Evolutionary conservation across 306 rosid genomes (phyloP), one percentile per base, ranked within the genome.

Genomic region (Fagus crenata): DNA sequence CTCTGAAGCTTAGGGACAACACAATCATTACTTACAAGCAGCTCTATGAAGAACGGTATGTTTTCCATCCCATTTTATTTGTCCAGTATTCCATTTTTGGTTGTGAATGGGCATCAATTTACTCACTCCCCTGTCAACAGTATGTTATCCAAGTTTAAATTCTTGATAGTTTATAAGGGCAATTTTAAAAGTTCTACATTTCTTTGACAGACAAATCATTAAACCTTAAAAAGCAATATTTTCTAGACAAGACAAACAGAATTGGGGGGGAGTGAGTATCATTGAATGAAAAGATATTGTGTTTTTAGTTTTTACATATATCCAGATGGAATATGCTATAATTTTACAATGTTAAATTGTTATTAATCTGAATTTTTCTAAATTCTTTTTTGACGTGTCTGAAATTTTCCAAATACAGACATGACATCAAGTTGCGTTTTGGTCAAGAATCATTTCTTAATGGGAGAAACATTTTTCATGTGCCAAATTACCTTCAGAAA

Each of bases 21-120:
- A 80, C 40, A 76, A 55, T 53, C 42, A 81, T 81, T 53, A 69
- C 95, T 0, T 94, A 94, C 91, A 90, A 83, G 82, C 77, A 87
- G 17, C 85, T 89, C 84, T 90, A 5, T 54, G 31, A 71, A 78
- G 41, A 49, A 32, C 53, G 61, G 97, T 90, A 88, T 73, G 89
- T 83, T 63, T 53, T 46, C 51, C 8, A 13, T 46, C 51, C 51
- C 51, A 46, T 46, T 46, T 46, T 46, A n/a, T 7, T 2, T 33
- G 8, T 39, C 22, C 36, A 36, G 5, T 11, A 22, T 72, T 42
- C 56, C 14, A 7, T 46, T 46, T 46, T 46, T 46, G 51, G 51
- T 46, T 46, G 51, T 46, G 13, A 46, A 9, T 9, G 51, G 51
- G 51, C 51, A 9, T 46, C 51, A 46, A 46, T 46, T 46, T 46